phyloP scores from a whole-genome alignment of 1,139 yeast species.

The Hyphopichia burtonii region DNA sequence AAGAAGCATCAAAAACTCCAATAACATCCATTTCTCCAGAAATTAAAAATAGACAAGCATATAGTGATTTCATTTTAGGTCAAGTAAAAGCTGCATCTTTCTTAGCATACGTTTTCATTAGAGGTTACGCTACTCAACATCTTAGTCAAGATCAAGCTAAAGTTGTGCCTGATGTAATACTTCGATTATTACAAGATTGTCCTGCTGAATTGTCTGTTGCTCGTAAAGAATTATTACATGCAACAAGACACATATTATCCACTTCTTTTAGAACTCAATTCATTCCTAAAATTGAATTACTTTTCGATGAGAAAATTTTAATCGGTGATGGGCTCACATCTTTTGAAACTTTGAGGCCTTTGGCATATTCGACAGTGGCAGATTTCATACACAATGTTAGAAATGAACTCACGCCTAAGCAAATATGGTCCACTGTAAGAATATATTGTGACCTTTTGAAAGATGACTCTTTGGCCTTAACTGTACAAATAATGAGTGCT shows the following conservation, averaged over 20 bases:
- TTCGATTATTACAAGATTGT: constrained; percentile 87
- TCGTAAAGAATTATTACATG: constrained; percentile 88
- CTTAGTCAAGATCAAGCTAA: constrained; percentile 63
- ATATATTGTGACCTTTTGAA: constrained; percentile 81
- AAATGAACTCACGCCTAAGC: constrained; percentile 76
- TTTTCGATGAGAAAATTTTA: constrained; percentile 83
- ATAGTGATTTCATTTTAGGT: constrained; percentile 88
- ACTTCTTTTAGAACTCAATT: constrained; percentile 83
- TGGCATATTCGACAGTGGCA: constrained; percentile 95
- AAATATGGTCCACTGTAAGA: constrained; percentile 83
- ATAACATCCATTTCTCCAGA: constrained; percentile 55
- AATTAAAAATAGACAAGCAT: constrained; percentile 76
- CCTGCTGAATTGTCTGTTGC: constrained; percentile 96
- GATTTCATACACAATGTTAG: constrained; percentile 94
- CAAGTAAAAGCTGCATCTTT: constrained; percentile 97
- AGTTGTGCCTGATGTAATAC: constrained; percentile 81
- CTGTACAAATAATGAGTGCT: constrained; percentile 97
- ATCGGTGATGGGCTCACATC: constrained; percentile 94
- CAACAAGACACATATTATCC: constrained; percentile 89
- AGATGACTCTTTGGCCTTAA: constrained; percentile 79
- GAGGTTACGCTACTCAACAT: constrained; percentile 73
- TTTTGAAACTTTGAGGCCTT: constrained; percentile 79
- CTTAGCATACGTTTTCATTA: constrained; percentile 83
- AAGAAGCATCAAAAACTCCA: constrained; percentile 62
- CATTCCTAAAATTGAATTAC: constrained; percentile 78